These are phyloP conservation scores for Papiliotrema flavescens DNA, from an alignment of 1,284 basidiomycete species.

Conservation along the genomic window DNA sequence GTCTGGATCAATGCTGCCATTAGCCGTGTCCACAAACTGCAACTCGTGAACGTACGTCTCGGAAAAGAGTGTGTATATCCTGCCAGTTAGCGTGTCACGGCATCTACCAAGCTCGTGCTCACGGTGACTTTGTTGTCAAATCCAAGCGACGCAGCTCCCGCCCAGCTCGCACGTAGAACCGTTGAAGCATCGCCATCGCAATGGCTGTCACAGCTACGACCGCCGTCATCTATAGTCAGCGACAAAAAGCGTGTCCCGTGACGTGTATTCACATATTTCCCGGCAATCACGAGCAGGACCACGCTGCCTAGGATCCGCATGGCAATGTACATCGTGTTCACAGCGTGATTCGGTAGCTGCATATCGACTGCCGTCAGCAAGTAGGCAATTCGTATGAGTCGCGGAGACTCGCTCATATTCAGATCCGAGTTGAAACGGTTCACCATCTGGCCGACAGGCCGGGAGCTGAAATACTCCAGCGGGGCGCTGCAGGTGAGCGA, in stretches of 20 bases:
- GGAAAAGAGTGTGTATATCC: constrained; percentile 19
- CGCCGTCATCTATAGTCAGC: constrained; percentile 12
- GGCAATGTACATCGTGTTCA: constrained; percentile 12
- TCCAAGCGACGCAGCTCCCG: constrained; percentile 19
- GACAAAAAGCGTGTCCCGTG: not conserved
- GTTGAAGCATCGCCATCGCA: constrained; percentile 12
- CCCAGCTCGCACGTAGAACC: constrained; percentile 20
- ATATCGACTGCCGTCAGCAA: constrained; percentile 12
- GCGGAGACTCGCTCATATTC: constrained; percentile 11
- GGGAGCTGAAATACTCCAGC: constrained; percentile 10
- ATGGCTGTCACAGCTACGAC: constrained; percentile 7
- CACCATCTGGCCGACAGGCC: constrained; percentile 13
- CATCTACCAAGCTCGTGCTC: not conserved
- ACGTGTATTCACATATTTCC: constrained; percentile 10
- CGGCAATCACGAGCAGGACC: constrained; percentile 14
- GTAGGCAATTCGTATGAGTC: too few species aligned
- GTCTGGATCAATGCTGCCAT: constrained; percentile 14
- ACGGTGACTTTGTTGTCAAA: constrained; percentile 18
- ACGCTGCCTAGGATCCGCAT: constrained; percentile 7
- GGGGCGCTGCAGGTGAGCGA: constrained; percentile 1
- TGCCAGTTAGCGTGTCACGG: not conserved
- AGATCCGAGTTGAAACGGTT: constrained; percentile 24
- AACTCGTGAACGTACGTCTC: constrained; percentile 10
- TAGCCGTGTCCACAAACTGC: not conserved
- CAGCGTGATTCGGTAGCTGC: constrained; percentile 13